Evolutionary conservation across 2,329 filamentous ascomycete species (phyloP).

Genomic region (Phyllosticta citriasiana): DNA sequence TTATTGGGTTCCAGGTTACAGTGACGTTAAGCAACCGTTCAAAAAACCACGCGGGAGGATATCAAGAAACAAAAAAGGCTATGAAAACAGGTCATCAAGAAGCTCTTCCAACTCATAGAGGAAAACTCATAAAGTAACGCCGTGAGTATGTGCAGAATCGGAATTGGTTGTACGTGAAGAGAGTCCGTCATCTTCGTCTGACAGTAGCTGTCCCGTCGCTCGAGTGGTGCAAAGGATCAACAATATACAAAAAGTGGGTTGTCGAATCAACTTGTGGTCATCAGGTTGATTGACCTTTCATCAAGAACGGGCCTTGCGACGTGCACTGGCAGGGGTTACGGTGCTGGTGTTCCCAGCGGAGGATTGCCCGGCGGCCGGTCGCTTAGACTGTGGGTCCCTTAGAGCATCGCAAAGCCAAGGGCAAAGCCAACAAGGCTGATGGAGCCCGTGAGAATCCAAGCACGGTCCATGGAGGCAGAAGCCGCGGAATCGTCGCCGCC

Average conservation of each 20-base stretch:
- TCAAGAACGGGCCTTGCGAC: background rate
- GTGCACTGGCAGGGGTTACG: background rate
- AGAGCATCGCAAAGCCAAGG: conserved; percentile 8
- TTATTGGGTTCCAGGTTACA: background rate
- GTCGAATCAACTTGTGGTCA: background rate
- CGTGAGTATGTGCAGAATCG: background rate
- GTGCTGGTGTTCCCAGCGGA: background rate
- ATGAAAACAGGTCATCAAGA: background rate
- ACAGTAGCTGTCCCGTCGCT: background rate
- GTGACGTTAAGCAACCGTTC: background rate
- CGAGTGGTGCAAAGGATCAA: background rate
- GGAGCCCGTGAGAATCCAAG: conserved; percentile 1
- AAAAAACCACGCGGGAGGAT: background rate
- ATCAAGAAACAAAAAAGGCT: background rate
- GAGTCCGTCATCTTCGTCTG: background rate
- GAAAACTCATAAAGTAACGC: background rate
- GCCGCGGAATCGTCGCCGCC: background rate
- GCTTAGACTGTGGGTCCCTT: background rate
- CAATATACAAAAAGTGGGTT: background rate
- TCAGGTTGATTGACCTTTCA: background rate
- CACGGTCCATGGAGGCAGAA: background rate
- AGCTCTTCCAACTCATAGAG: background rate
- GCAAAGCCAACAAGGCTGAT: conserved; percentile 7
- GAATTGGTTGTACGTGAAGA: background rate
- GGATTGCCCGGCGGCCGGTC: background rate